Conservation (phyloP, 1,284 basidiomycete genomes). For the Marasmius sp. region DNA sequence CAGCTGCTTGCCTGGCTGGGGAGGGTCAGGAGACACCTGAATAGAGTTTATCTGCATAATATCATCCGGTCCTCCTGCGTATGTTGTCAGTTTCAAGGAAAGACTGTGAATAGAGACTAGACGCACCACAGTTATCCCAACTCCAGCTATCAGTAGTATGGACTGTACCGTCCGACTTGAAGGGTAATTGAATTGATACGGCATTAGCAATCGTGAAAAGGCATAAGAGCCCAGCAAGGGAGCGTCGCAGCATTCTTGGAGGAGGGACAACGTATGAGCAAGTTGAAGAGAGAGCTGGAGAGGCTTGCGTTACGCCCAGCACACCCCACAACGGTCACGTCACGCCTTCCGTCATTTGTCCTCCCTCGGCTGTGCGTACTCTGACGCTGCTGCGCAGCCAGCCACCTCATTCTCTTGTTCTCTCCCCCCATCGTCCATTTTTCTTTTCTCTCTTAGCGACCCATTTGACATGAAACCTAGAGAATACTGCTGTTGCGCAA, state of each 20-base stretch:
- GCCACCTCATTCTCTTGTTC: background rate
- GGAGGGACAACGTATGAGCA: constrained; percentile 4
- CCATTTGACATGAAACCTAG: constrained; percentile 52
- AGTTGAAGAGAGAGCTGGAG: too few species aligned
- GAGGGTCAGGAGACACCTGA: constrained; percentile 76
- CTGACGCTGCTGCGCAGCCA: background rate
- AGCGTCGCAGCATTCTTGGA: constrained; percentile 35
- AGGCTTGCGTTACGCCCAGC: too few species aligned
- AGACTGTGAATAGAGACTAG: background rate
- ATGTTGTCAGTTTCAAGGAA: constrained; percentile 3
- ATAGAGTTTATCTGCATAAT: constrained; percentile 66
- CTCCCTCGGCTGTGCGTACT: background rate
- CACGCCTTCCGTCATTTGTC: too few species aligned
- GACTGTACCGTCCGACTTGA: constrained; percentile 32
- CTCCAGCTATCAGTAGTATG: constrained; percentile 47
- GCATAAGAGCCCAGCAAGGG: constrained; percentile 33
- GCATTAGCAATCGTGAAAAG: constrained; percentile 34
- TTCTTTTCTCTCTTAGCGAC: constrained; percentile 13
- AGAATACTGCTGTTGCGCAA: constrained; percentile 82
- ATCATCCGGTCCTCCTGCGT: constrained; percentile 47
- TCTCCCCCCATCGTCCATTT: background rate
- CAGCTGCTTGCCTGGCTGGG: constrained; percentile 78
- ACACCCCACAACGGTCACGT: too few species aligned
- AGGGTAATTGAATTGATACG: constrained; percentile 37
- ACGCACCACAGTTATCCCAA: constrained; percentile 62